Conservation (phyloP, 768 basidiomycete genomes). For the Lyophyllum atratum region DNA sequence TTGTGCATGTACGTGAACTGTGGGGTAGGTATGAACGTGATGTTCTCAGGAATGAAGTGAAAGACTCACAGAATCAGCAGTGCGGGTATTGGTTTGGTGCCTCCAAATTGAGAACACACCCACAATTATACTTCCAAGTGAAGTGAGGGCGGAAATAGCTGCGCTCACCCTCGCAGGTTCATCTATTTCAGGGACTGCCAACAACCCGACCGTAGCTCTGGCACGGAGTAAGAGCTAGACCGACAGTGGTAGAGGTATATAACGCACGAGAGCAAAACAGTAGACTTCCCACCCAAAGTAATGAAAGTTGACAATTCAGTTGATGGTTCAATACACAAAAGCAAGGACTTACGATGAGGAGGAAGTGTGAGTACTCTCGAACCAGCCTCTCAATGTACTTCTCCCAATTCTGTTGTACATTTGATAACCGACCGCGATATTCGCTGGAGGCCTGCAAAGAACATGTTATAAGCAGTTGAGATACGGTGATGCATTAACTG, state of each 20-base stretch:
- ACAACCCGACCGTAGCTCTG: constrained; percentile 52
- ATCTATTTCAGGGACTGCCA: constrained; percentile 45
- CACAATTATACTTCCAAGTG: constrained; percentile 56
- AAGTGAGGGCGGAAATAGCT: constrained; percentile 47
- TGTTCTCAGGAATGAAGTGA: neutral
- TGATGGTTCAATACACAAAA: neutral
- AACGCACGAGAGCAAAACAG: constrained; percentile 54
- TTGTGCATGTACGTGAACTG: constrained; percentile 60
- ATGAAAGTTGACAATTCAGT: neutral
- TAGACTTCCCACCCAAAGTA: constrained; percentile 37
- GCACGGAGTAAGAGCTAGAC: neutral
- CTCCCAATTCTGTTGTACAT: constrained; percentile 51
- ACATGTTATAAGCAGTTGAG: neutral
- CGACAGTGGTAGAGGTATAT: neutral
- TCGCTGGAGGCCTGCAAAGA: constrained; percentile 38
- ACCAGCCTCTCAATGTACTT: constrained; percentile 50
- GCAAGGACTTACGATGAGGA: constrained; percentile 47
- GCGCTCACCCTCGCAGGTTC: constrained; percentile 37
- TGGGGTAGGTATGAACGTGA: neutral
- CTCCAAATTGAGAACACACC: constrained; percentile 61
- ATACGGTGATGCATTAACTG: neutral
- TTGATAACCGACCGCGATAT: constrained; percentile 50
- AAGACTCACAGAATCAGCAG: constrained; percentile 41
- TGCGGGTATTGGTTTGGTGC: constrained; percentile 49
- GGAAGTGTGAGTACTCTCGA: constrained; percentile 57